Evolutionary conservation across 305 asterid genomes (phyloP).

Genomic region (Rubia balearica): DNA sequence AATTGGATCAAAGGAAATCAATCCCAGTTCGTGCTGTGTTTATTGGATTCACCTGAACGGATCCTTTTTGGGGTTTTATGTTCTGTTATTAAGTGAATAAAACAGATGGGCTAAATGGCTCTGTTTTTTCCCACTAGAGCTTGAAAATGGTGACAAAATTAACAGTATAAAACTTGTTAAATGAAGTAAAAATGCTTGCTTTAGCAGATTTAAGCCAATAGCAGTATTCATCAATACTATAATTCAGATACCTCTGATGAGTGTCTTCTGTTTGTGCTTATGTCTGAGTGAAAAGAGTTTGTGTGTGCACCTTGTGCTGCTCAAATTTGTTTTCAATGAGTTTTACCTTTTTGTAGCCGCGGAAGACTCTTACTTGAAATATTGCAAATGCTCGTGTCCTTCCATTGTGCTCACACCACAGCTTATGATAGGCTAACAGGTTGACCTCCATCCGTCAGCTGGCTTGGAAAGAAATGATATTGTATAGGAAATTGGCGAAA

Average conservation of each 20-base stretch:
- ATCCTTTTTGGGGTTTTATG: background rate
- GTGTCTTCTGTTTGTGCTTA: background rate
- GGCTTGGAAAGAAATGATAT: constrained; percentile 33
- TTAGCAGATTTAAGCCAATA: background rate
- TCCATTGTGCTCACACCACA: background rate
- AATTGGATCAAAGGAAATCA: background rate
- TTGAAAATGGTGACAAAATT: background rate
- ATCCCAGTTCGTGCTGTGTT: no score
- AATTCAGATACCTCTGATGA: background rate
- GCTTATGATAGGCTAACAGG: background rate
- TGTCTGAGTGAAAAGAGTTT: background rate
- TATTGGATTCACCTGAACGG: no score
- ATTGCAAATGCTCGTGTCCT: background rate
- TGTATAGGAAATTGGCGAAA: constrained; percentile 29
- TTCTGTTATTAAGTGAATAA: background rate
- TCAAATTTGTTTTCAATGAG: background rate
- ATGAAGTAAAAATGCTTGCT: background rate
- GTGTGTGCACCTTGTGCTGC: background rate
- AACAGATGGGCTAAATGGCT: no score
- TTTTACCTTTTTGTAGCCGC: background rate
- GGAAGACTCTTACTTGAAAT: background rate
- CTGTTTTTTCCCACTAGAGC: background rate
- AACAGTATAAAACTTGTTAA: background rate
- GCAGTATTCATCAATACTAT: background rate
- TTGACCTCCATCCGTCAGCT: background rate